phyloP scores from a whole-genome alignment of 2,329 filamentous ascomycete species.

The Simplicillium sp. region DNA sequence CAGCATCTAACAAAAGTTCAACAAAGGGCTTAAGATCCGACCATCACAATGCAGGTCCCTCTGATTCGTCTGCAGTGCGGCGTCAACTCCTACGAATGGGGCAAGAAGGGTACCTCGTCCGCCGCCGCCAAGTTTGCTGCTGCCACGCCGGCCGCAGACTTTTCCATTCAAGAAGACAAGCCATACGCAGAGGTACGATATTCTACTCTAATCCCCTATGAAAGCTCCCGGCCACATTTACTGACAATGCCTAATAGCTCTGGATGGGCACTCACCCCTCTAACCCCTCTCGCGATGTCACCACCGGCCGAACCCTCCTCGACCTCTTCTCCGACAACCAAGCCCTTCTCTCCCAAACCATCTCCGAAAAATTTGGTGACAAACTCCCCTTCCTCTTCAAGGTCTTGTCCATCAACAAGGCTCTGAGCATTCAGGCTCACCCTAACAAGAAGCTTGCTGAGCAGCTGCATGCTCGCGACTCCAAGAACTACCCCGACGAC shows the following conservation, averaged over 20 bases:
- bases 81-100: constrained; percentile 99
- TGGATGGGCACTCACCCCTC: constrained; percentile 99
- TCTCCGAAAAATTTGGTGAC: constrained; percentile 64
- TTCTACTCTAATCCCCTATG: not conserved
- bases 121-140: constrained; percentile 84
- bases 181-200: constrained; percentile 79
- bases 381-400: constrained; percentile 97
- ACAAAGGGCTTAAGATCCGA: no score
- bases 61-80: constrained; percentile 81
- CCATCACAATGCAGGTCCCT: constrained; percentile 57
- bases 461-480: constrained; percentile 73
- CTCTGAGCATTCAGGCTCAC: constrained; percentile 93
- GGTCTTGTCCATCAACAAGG: constrained; percentile 91
- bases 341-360: constrained; percentile 64
- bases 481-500: constrained; percentile 95
- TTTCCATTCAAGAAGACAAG: constrained; percentile 74
- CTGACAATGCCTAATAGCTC: constrained; percentile 42
- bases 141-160: constrained; percentile 65
- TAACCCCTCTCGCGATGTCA: constrained; percentile 83
- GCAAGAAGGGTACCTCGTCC: constrained; percentile 80
- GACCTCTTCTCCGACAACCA: constrained; percentile 84
- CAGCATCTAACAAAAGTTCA: no score
- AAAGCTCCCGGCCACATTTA: not conserved
- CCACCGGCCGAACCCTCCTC: constrained; percentile 74
- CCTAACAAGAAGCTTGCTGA: constrained; percentile 90